Conservation (phyloP, 1,139 yeast species). For the Debaryomyces sp. region DNA sequence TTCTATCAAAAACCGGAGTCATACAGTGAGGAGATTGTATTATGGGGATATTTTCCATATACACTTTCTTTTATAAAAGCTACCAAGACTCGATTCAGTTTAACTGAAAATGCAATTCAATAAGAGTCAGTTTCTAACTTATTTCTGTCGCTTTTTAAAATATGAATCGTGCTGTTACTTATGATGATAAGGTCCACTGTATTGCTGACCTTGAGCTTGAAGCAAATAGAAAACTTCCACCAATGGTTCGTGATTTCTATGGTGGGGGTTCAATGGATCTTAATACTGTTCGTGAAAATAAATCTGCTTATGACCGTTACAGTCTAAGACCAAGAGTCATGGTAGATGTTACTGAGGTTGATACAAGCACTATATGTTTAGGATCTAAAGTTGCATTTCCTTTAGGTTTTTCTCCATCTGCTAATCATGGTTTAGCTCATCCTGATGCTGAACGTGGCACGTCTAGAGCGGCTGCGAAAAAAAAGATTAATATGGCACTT, state of each 20-base stretch:
- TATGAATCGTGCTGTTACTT: conserved; percentile 1
- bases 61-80: background rate
- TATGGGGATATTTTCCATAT: no score
- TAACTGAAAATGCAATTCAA: no score
- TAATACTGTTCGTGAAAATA: conserved; percentile 34
- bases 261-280: conserved; percentile 27
- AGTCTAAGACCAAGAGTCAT: conserved; percentile 48
- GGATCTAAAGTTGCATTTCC: conserved; percentile 40
- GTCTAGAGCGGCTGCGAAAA: conserved; percentile 57
- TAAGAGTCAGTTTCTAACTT: background rate
- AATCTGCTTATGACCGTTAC: conserved; percentile 32
- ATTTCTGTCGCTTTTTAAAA: background rate
- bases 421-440: conserved; percentile 67
- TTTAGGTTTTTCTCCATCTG: conserved; percentile 68
- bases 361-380: conserved; percentile 25
- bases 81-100: background rate
- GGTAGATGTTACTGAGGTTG: conserved; percentile 31
- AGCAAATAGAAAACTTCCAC: background rate
- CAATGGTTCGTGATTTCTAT: conserved; percentile 4
- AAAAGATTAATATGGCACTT: conserved; percentile 35
- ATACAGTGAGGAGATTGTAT: background rate
- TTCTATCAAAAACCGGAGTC: background rate
- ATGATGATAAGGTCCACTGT: conserved; percentile 1
- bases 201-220: conserved; percentile 1
- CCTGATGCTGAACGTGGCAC: conserved; percentile 25